Base-by-base conservation (phyloP, 1,284 basidiomycete genomes). In the Tilletiopsis washingtonensis region DNA sequence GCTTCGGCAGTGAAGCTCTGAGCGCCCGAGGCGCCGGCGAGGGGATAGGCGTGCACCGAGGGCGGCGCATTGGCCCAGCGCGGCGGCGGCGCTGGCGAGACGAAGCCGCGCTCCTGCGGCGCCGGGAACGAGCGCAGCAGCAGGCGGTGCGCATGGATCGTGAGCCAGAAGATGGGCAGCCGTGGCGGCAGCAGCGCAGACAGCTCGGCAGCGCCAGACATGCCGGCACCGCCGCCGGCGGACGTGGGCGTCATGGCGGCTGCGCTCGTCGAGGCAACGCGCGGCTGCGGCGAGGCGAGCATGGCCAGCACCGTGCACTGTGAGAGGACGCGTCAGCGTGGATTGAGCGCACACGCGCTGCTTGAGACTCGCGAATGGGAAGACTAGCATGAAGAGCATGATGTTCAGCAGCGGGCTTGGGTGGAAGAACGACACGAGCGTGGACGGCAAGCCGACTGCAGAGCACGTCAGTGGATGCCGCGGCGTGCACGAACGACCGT, bases 321-420 rank as follows among this genome's bases (percentile, higher is more conserved):
- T 14, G 41, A 42, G 25, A 23, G 50, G 24, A 19, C 41, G 39
- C n/a, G 29, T 47, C 23, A 36, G 20, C 15, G 14, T 26, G 21
- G 4, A n/a, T n/a, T n/a, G n/a, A n/a, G n/a, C n/a, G n/a, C n/a
- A n/a, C n/a, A n/a, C n/a, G n/a, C n/a, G n/a, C n/a, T n/a, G n/a
- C n/a, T n/a, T 9, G 7, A 19, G 7, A 51, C 49, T 51, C 49
- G 48, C 49, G 41, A 70, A 56, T 14, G 69, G 69, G 38, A 70
- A 71, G 29, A 66, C 56, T 43, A 69, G 61, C 67, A 70, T 70
- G 50, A 73, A 73, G 15, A 73, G 61, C 61, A 69, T 67, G 39
- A 73, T 37, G 44, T 73, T 73, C 45, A 73, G 56, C 41, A 73
- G 48, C 5, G 64, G 64, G 26, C 59, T 63, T 4, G 70, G 70